phyloP scores from a whole-genome alignment of 768 basidiomycete species.

The Boletellus emodensis region DNA sequence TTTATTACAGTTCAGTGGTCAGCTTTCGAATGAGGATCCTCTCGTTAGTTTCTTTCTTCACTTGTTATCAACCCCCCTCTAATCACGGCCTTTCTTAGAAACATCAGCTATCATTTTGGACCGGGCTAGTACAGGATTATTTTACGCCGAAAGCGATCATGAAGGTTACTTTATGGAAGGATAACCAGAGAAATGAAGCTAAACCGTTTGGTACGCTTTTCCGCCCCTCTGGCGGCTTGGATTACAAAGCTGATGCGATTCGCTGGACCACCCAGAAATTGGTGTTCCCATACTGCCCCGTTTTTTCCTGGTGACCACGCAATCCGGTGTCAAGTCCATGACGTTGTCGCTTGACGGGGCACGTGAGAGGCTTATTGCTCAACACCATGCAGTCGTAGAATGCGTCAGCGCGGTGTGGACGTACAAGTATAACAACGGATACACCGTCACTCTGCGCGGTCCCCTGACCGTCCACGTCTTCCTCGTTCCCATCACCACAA shows the following conservation, averaged over 20 bases:
- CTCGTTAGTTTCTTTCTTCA: constrained; percentile 29
- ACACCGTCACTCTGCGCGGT: constrained; percentile 71
- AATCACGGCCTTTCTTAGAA: constrained; percentile 38
- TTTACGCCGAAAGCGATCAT: constrained; percentile 68
- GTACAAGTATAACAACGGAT: constrained; percentile 75
- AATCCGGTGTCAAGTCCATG: constrained; percentile 84
- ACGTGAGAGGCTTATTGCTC: constrained; percentile 58
- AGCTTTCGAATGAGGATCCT: constrained; percentile 54
- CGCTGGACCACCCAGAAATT: constrained; percentile 51
- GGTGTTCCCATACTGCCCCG: constrained; percentile 75
- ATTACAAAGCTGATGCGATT: constrained; percentile 2
- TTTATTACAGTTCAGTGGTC: constrained; percentile 66
- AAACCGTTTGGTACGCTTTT: constrained; percentile 71
- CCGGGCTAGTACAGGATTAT: constrained; percentile 57
- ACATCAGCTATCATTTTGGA: constrained; percentile 66
- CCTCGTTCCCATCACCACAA: constrained; percentile 26
- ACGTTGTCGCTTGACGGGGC: constrained; percentile 74
- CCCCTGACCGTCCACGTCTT: constrained; percentile 65
- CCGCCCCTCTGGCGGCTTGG: not conserved
- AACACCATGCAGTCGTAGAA: constrained; percentile 53
- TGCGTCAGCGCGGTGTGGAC: constrained; percentile 77
- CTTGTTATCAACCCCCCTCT: not conserved
- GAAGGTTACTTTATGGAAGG: constrained; percentile 86
- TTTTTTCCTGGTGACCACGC: constrained; percentile 80
- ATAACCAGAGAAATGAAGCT: constrained; percentile 72